Conservation (phyloP, 2,329 filamentous ascomycete species). For the Ambrosiella cleistominuta region DNA sequence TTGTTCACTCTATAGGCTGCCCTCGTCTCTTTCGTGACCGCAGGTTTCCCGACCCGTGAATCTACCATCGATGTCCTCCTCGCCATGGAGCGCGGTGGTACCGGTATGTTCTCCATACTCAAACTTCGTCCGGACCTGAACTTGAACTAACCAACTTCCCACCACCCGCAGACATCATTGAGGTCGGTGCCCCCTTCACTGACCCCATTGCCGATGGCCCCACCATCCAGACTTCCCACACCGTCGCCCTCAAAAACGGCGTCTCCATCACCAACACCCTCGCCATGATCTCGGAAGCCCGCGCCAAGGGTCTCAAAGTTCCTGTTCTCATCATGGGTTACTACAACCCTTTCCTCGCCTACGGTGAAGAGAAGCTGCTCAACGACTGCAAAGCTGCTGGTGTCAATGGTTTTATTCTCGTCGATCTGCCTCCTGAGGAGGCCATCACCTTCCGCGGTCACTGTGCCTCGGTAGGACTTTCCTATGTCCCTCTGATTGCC, state of each 20-base stretch:
- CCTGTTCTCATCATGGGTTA: conserved; percentile 96
- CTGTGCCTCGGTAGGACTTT: conserved; percentile 65
- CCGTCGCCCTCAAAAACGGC: conserved; percentile 71
- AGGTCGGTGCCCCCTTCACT: conserved; percentile 90
- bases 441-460: conserved; percentile 77
- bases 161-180: conserved; percentile 52
- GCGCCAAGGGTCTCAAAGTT: conserved; percentile 56
- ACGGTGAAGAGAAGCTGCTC: conserved; percentile 80
- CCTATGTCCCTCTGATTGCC: conserved; percentile 92
- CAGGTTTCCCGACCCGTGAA: conserved; percentile 70
- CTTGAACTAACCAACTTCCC: background rate
- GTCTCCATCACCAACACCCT: conserved; percentile 68
- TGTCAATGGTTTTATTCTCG: conserved; percentile 92
- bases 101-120: conserved; percentile 38
- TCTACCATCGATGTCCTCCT: conserved; percentile 72
- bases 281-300: conserved; percentile 66
- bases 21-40: conserved; percentile 89
- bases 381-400: conserved; percentile 69
- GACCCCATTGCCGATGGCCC: conserved; percentile 96
- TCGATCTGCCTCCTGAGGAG: conserved; percentile 90
- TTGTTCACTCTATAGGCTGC: conserved; percentile 39
- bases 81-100: conserved; percentile 79
- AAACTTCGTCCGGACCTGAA: too few relatives aligned
- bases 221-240: conserved; percentile 92
- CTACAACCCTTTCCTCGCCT: conserved; percentile 89